Evolutionary conservation across 78 protist genomes (phyloP).

Genomic region (Pelomyxa schiedti): DNA sequence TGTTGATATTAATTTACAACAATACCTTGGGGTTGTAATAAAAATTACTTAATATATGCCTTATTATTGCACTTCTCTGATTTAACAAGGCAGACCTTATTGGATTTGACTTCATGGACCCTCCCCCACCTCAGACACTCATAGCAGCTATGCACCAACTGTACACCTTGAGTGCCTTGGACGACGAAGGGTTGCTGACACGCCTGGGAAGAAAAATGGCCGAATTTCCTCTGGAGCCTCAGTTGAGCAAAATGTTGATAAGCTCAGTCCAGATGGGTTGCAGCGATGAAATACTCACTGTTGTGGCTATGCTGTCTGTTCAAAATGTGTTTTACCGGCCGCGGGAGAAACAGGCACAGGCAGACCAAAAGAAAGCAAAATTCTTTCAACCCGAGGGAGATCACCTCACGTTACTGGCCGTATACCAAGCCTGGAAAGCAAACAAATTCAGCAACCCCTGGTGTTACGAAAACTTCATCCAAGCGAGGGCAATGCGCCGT

Average conservation of each 20-base stretch:
- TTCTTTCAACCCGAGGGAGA: constrained; percentile 95
- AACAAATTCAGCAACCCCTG: constrained; percentile 74
- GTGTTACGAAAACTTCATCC: constrained; percentile 95
- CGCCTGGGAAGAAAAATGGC: constrained; percentile 93
- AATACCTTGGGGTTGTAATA: constrained; percentile 17
- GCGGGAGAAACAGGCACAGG: constrained; percentile 90
- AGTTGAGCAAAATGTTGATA: constrained; percentile 81
- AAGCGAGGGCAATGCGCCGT: constrained; percentile 75
- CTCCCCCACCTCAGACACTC: constrained; percentile 89
- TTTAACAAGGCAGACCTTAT: too few species aligned
- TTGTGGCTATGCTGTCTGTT: constrained; percentile 92
- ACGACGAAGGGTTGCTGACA: constrained; percentile 96
- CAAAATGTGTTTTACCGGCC: constrained; percentile 93
- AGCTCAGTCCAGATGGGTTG: constrained; percentile 88
- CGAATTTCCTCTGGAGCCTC: constrained; percentile 98
- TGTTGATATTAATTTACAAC: too few species aligned
- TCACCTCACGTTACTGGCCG: constrained; percentile 88
- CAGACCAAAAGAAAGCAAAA: constrained; percentile 83
- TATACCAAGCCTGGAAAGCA: constrained; percentile 88
- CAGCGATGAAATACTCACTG: constrained; percentile 87
- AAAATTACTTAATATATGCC: too few species aligned
- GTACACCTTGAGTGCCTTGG: constrained; percentile 85
- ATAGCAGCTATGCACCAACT: constrained; percentile 76
- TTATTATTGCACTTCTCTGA: too few species aligned
- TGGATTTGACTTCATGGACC: constrained; percentile 96